phyloP scores from a whole-genome alignment of 2,329 filamentous ascomycete species.

The Phoma sp. region DNA sequence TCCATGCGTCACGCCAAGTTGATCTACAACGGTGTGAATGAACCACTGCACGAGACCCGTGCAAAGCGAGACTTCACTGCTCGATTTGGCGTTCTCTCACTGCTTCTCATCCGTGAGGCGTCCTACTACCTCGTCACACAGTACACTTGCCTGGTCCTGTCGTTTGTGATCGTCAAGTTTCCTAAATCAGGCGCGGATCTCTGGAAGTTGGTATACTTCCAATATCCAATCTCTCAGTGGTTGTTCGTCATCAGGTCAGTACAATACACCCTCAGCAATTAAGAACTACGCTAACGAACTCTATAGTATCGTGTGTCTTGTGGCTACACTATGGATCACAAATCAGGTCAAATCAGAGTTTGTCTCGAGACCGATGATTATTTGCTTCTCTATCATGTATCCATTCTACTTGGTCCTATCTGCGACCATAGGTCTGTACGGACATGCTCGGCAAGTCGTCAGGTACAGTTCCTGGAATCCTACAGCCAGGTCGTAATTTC shows the following conservation, averaged over 20 bases:
- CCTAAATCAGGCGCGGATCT: constrained; percentile 48
- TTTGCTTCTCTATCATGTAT: constrained; percentile 52
- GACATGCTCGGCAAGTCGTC: constrained; percentile 55
- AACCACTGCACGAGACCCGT: constrained; percentile 29
- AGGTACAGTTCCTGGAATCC: constrained; percentile 57
- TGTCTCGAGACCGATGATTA: constrained; percentile 49
- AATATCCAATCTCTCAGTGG: constrained; percentile 57
- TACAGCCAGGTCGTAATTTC: constrained; percentile 46
- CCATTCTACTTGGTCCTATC: constrained; percentile 53
- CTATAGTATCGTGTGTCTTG: constrained; percentile 49
- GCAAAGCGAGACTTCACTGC: constrained; percentile 43
- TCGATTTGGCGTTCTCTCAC: constrained; percentile 54
- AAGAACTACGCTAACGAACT: constrained; percentile 20
- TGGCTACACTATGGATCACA: constrained; percentile 56
- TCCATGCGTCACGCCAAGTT: constrained; percentile 52
- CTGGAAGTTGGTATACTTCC: constrained; percentile 54
- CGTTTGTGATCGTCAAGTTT: constrained; percentile 54
- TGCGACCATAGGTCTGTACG: constrained; percentile 55
- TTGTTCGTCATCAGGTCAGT: constrained; percentile 54
- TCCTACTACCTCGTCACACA: constrained; percentile 58
- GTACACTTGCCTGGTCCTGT: constrained; percentile 55
- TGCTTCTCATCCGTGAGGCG: constrained; percentile 54
- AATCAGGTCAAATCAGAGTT: constrained; percentile 55
- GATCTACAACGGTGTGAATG: constrained; percentile 50
- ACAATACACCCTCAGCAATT: background rate